Evolutionary conservation across 768 basidiomycete genomes (phyloP).

Genomic region (Termitomyces titanicus): DNA sequence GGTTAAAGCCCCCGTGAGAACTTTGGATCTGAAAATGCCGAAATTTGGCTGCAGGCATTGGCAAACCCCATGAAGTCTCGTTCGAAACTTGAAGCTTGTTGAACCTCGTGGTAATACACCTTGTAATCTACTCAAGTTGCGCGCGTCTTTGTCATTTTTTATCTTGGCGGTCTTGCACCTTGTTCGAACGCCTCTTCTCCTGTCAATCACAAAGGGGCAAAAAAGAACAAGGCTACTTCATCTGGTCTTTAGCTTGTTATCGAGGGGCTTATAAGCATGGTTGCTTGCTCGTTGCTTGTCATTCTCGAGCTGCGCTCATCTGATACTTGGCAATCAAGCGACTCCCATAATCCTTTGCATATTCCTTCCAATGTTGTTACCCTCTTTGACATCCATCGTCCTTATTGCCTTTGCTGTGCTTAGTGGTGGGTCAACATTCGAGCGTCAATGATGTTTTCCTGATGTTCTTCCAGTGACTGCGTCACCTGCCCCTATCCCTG

Average conservation of each 20-base stretch:
- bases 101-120: too few relatives aligned
- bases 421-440: neutral
- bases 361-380: neutral
- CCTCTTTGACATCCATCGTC: too few relatives aligned
- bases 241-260: neutral
- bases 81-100: too few relatives aligned
- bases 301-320: neutral
- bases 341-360: neutral
- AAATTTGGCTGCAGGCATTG: too few relatives aligned
- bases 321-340: neutral
- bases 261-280: neutral
- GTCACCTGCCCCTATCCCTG: constrained; percentile 3
- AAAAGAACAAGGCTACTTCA: neutral
- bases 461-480: neutral
- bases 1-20: too few relatives aligned
- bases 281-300: neutral
- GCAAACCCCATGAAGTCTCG: too few relatives aligned
- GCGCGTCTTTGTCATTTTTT: neutral
- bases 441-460: neutral
- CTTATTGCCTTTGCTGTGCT: neutral
- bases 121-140: too few relatives aligned
- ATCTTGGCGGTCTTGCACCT: neutral
- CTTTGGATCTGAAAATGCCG: too few relatives aligned
- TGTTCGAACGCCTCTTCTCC: neutral
- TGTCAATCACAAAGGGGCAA: neutral